A percentile compares a stretch with the other conserved stretches of the same genome.
phyloP scores from a whole-genome alignment of 2,329 filamentous ascomycete species.

The Aspergillus arachidicola region DNA sequence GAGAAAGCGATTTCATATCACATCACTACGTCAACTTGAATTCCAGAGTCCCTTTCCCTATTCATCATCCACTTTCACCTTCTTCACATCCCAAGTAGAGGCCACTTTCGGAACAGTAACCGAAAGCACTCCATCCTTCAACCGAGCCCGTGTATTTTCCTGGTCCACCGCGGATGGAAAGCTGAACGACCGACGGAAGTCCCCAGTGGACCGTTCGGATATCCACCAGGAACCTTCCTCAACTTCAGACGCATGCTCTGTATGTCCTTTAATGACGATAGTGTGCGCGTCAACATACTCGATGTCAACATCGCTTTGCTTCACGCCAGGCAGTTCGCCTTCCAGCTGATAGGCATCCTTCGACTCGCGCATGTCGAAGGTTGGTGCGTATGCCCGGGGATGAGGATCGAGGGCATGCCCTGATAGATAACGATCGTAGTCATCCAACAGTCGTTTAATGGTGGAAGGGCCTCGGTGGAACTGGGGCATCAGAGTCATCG shows the following conservation, averaged over 20 bases:
- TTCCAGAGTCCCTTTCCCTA: neutral
- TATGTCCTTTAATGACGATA: constrained; percentile 48
- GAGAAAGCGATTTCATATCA: neutral
- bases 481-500: neutral
- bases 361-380: constrained; percentile 51
- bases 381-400: neutral
- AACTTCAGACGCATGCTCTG: constrained; percentile 35
- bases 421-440: constrained; percentile 2
- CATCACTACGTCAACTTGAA: neutral
- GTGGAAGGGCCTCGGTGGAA: neutral
- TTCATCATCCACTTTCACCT: constrained; percentile 43
- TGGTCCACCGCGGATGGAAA: constrained; percentile 63
- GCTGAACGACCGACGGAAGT: constrained; percentile 61
- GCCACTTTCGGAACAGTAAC: constrained; percentile 59
- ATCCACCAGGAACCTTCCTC: constrained; percentile 58
- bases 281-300: constrained; percentile 53
- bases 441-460: neutral
- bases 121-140: constrained; percentile 63
- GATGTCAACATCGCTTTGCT: constrained; percentile 50
- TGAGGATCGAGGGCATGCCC: neutral
- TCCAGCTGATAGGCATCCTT: constrained; percentile 49
- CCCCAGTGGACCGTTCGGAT: constrained; percentile 60
- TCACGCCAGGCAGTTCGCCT: constrained; percentile 52
- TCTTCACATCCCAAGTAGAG: constrained; percentile 46
- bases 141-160: constrained; percentile 61